These are phyloP conservation scores for Russula griseocarnosa DNA, from an alignment of 768 basidiomycete genomes.

Conservation along the genomic window DNA sequence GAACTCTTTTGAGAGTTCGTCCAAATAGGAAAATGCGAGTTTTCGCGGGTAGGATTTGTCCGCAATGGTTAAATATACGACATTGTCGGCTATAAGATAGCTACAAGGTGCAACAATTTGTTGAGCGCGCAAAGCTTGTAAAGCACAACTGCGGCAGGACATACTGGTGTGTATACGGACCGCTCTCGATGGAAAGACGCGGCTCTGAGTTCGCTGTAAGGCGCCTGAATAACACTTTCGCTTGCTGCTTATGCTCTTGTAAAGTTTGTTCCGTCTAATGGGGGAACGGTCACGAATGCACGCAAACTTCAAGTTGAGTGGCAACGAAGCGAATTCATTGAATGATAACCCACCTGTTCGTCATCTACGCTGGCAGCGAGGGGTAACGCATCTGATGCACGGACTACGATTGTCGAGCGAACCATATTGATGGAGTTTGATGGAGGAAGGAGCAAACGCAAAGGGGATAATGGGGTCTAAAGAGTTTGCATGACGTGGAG, in stretches of 20 bases:
- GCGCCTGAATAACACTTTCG: constrained; percentile 93
- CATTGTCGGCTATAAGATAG: constrained; percentile 92
- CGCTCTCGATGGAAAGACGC: constrained; percentile 94
- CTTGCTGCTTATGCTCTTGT: constrained; percentile 97
- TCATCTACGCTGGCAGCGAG: constrained; percentile 96
- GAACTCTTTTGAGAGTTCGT: constrained; percentile 97
- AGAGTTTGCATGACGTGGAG: constrained; percentile 11
- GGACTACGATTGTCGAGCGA: constrained; percentile 78
- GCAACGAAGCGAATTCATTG: background rate
- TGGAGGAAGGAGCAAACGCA: background rate
- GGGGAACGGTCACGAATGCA: background rate
- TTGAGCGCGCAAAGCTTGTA: background rate
- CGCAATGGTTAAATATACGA: constrained; percentile 91
- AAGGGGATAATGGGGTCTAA: background rate
- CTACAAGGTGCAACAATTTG: constrained; percentile 40
- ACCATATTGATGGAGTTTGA: constrained; percentile 53
- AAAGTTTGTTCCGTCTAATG: constrained; percentile 84
- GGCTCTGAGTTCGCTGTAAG: constrained; percentile 94
- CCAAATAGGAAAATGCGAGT: constrained; percentile 94
- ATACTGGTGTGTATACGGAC: constrained; percentile 92
- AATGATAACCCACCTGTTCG: constrained; percentile 64
- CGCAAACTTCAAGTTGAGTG: constrained; percentile 24
- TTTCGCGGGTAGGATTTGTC: constrained; percentile 98
- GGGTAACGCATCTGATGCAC: constrained; percentile 83
- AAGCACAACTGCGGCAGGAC: constrained; percentile 34